Evolutionary conservation across 257 asterid genomes (phyloP).

Genomic region (Apocynum venetum): DNA sequence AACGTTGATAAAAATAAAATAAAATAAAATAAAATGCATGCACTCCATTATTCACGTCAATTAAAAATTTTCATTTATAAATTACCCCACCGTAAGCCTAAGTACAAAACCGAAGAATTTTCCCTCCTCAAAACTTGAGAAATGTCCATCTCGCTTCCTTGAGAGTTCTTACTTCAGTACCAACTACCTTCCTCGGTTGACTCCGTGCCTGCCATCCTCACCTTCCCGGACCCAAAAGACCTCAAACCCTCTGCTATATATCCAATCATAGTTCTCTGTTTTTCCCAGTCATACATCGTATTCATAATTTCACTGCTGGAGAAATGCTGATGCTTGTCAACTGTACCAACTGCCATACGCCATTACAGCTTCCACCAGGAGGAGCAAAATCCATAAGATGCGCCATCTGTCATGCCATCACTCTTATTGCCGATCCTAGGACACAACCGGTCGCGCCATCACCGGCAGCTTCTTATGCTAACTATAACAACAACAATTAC

Average conservation of each 20-base stretch:
- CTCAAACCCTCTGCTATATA: neutral
- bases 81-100: no score
- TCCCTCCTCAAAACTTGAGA: neutral
- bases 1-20: no score
- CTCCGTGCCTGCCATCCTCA: neutral
- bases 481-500: constrained; percentile 19
- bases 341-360: constrained; percentile 73
- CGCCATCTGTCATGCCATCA: constrained; percentile 72
- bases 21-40: no score
- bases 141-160: neutral
- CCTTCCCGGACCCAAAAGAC: neutral
- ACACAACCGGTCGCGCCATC: constrained; percentile 23
- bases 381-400: constrained; percentile 85
- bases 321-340: constrained; percentile 69
- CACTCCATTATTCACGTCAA: no score
- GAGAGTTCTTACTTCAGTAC: neutral
- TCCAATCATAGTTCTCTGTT: neutral
- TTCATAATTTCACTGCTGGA: neutral
- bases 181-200: neutral
- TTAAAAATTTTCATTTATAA: no score
- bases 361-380: constrained; percentile 77
- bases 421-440: constrained; percentile 55
- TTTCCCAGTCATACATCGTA: constrained; percentile 4
- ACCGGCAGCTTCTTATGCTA: constrained; percentile 21
- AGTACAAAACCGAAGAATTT: neutral